Evolutionary conservation across 1,284 basidiomycete genomes (phyloP).

Genomic region (Cystobasidium slooffiae): DNA sequence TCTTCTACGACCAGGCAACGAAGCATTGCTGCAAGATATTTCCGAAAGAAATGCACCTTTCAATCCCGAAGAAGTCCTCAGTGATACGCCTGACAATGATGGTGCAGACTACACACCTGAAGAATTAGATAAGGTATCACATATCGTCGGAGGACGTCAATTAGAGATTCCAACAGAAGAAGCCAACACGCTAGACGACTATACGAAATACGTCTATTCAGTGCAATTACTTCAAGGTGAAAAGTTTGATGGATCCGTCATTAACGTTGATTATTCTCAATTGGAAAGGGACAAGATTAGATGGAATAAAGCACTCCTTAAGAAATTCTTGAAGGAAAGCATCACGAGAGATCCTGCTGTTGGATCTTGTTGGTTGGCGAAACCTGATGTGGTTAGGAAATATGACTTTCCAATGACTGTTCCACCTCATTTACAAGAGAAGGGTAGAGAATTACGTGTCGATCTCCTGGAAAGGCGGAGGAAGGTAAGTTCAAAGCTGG

Average conservation of each 20-base stretch:
- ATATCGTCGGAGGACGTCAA: slow-evolving; percentile 72
- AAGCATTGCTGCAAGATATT: background rate
- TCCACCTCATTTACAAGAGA: slow-evolving; percentile 78
- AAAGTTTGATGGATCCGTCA: slow-evolving; percentile 65
- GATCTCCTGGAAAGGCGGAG: slow-evolving; percentile 70
- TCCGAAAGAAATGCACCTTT: slow-evolving; percentile 16
- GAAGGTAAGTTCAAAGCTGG: slow-evolving; percentile 62
- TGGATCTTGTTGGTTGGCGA: slow-evolving; percentile 93
- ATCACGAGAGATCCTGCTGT: slow-evolving; percentile 86
- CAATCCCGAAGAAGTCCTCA: slow-evolving; percentile 43
- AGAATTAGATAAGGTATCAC: slow-evolving; percentile 56
- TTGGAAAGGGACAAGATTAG: slow-evolving; percentile 85
- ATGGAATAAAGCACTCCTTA: slow-evolving; percentile 94
- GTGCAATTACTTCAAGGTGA: slow-evolving; percentile 70
- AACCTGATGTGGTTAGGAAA: slow-evolving; percentile 72
- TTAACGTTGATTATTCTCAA: slow-evolving; percentile 55
- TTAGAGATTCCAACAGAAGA: slow-evolving; percentile 65
- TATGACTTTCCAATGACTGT: slow-evolving; percentile 83
- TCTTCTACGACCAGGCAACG: slow-evolving; percentile 27
- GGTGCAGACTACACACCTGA: slow-evolving; percentile 56
- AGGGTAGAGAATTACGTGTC: slow-evolving; percentile 77
- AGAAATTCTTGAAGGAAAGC: slow-evolving; percentile 92
- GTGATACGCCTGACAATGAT: slow-evolving; percentile 56
- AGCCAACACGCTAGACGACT: slow-evolving; percentile 64
- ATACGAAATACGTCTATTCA: slow-evolving; percentile 77